Conservation (phyloP, 2,329 filamentous ascomycete species). For the Fusarium bulbicola region DNA sequence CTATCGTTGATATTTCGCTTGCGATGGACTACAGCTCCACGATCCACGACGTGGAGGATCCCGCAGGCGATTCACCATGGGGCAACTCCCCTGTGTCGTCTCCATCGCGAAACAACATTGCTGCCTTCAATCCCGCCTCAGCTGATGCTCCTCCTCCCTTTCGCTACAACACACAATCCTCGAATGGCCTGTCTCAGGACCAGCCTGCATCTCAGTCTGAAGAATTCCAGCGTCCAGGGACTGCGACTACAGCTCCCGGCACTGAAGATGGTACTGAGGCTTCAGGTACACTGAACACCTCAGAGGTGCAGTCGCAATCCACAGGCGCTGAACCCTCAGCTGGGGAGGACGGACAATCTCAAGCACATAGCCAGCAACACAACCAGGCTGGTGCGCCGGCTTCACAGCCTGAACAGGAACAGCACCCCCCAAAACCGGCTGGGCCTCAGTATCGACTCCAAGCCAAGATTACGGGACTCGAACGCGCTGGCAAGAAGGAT, state of each 20-base stretch:
- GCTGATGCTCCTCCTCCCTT: conserved; percentile 54
- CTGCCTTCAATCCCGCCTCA: conserved; percentile 53
- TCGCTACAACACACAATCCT: conserved; percentile 54
- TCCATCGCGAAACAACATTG: conserved; percentile 57
- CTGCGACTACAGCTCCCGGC: conserved; percentile 57
- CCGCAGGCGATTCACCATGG: conserved; percentile 64
- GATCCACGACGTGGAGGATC: conserved; percentile 64
- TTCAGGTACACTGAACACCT: conserved; percentile 40
- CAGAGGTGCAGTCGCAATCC: conserved; percentile 32
- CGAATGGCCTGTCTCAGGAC: conserved; percentile 54
- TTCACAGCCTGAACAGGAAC: conserved; percentile 47
- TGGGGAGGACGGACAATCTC: conserved; percentile 15
- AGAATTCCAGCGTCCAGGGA: conserved; percentile 57
- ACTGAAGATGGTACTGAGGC: conserved; percentile 53
- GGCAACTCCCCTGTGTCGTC: conserved; percentile 62
- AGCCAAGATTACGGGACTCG: conserved; percentile 92
- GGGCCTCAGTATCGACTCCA: conserved; percentile 85
- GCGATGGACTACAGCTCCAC: conserved; percentile 68
- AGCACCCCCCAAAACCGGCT: conserved; percentile 65
- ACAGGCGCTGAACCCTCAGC: conserved; percentile 22
- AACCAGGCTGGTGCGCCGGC: conserved; percentile 30
- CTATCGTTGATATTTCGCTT: conserved; percentile 15
- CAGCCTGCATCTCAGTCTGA: conserved; percentile 48
- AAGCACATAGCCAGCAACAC: conserved; percentile 43
- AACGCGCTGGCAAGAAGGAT: conserved; percentile 94